Base-by-base conservation (phyloP, 177 flowering plant species). In the Vitis hybrid region DNA sequence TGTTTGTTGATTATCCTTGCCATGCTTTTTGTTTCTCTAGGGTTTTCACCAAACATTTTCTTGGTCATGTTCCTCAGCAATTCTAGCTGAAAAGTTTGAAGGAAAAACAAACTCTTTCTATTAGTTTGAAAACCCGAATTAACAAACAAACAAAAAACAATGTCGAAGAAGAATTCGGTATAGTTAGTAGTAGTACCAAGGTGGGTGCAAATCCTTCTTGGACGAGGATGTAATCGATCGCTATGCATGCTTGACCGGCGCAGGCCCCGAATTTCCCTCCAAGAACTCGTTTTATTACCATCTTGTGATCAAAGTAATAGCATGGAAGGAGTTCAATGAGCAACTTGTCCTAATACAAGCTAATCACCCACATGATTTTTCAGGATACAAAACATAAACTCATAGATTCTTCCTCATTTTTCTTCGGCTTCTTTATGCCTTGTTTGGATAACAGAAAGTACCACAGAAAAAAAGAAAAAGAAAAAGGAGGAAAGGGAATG, bases 221-320 rank as follows among this genome's bases (percentile, higher is more conserved):
- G 21, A 81, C 84, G 8, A 87, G 75, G 52, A 81, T 59, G 56
- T 87, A 87, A 68, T 87, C 91, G 48, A 84, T 61, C 32, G 76
- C 81, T 57, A 87, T 77, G 76, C 91, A 87, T 27, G 86, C 91
- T 76, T 87, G 91, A 54, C 91, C 91, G 16, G 81, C 85, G 51
- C 89, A 87, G 5, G 80, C 4, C 21, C 83, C 89, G 61, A 70
- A 87, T 74, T 87, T 87, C 46, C 81, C 85, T 19, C 75, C 72
- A 15, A 83, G 40, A 21, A 87, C 66, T 52, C 91, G 77, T 14
- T 84, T 76, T 2, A 75, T 70, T 8, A 83, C 79, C 46, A 65
- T 76, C 90, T 87, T 72, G 9, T 40, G n/a, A 4, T 6, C 1
- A 56, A 30, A 68, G 1, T 40, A 6, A 40, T 40, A 5, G 8